A percentile compares a stretch with the other conserved stretches of the same genome.
Conservation (phyloP, 2,329 filamentous ascomycete species). For the Curvularia sp. region DNA sequence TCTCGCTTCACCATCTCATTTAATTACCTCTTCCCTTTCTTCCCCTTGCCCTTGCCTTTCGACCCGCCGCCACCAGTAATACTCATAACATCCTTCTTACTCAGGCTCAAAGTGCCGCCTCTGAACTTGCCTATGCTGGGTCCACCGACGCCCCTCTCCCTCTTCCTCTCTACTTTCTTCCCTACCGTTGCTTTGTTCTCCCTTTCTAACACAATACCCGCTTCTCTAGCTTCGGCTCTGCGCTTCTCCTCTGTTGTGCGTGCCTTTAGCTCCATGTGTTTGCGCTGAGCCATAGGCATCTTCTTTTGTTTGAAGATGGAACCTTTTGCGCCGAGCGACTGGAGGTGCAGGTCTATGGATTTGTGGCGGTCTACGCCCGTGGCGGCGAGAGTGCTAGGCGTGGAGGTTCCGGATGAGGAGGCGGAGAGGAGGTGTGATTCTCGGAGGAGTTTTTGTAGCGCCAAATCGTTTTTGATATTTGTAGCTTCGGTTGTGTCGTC, state of each 20-base stretch:
- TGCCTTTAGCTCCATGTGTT: slow-evolving; percentile 78
- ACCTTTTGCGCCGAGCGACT: slow-evolving; percentile 77
- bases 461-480: slow-evolving; percentile 89
- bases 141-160: slow-evolving; percentile 71
- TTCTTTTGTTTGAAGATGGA: slow-evolving; percentile 79
- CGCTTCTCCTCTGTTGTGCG: slow-evolving; percentile 71
- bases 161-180: slow-evolving; percentile 55
- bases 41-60: slow-evolving; percentile 20
- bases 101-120: slow-evolving; percentile 80
- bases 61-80: slow-evolving; percentile 63
- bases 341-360: slow-evolving; percentile 83
- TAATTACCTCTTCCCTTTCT: slow-evolving; percentile 17
- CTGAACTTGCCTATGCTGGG: slow-evolving; percentile 81
- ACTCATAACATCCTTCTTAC: slow-evolving; percentile 74
- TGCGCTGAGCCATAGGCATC: slow-evolving; percentile 87
- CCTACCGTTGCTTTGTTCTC: slow-evolving; percentile 45
- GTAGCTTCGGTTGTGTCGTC: slow-evolving; percentile 64
- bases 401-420: slow-evolving; percentile 54
- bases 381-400: slow-evolving; percentile 49
- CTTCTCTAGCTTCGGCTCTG: slow-evolving; percentile 82
- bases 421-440: slow-evolving; percentile 86
- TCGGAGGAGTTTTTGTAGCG: slow-evolving; percentile 84
- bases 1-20: not conserved
- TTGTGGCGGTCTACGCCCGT: slow-evolving; percentile 78
- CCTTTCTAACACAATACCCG: slow-evolving; percentile 85